These are phyloP conservation scores for Calocybe gambosa DNA, from an alignment of 1,284 basidiomycete genomes.

Conservation along the genomic window DNA sequence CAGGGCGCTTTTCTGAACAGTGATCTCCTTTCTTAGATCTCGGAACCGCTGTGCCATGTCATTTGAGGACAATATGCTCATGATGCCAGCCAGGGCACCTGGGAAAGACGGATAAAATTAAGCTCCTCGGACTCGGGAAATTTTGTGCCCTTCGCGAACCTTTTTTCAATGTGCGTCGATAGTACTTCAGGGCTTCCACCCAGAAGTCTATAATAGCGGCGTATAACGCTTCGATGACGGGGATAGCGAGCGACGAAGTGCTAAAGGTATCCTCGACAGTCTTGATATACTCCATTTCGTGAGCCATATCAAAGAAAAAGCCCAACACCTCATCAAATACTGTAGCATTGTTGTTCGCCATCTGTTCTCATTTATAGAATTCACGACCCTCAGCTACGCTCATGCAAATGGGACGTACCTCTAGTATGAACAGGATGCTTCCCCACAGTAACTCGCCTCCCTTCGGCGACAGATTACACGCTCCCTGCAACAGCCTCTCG, in stretches of 20 bases:
- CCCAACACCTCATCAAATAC: slow-evolving; percentile 1
- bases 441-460: not conserved
- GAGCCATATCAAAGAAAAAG: slow-evolving; percentile 1
- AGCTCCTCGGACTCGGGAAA: no score
- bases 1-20: slow-evolving; percentile 1
- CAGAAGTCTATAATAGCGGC: slow-evolving; percentile 3
- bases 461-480: not conserved
- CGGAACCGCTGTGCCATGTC: slow-evolving; percentile 6
- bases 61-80: slow-evolving; percentile 2
- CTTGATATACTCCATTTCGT: slow-evolving; percentile 2
- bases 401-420: not conserved
- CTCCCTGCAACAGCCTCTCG: not conserved
- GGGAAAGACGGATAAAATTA: no score
- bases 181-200: slow-evolving; percentile 7
- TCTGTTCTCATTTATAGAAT: not conserved
- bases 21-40: slow-evolving; percentile 1
- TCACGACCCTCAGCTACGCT: not conserved
- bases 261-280: not conserved
- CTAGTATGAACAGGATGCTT: not conserved
- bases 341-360: not conserved
- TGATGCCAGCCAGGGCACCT: slow-evolving; percentile 1
- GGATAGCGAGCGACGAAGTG: not conserved
- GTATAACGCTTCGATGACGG: slow-evolving; percentile 3
- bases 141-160: not conserved
- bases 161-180: not conserved